Evolutionary conservation across 225 moss, liverwort and hornwort species (phyloP), one percentile per base, ranked within the genome.

Genomic region (Neckera pumila): DNA sequence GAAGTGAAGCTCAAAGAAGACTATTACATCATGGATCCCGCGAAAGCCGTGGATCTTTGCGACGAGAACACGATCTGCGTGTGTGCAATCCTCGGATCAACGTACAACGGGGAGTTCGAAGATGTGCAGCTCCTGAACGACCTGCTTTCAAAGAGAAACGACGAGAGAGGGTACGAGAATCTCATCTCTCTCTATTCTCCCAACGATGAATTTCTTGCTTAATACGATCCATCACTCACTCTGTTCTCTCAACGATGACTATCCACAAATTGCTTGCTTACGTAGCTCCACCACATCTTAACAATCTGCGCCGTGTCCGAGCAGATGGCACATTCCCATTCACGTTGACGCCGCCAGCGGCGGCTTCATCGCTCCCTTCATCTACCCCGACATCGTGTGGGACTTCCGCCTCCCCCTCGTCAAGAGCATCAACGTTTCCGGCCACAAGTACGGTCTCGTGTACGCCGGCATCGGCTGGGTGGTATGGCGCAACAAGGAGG

Each of bases 401-500:
- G 95, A 95, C 90, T 95, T 95, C 86, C 88, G 94, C 19, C 90
- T 95, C 23, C 94, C 94, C 4, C 84, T 94, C 27, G 95, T 95
- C 30, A 94, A 91, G 92, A 92, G 92, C 69, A 95, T 95, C 92
- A 95, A 95, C 77, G 94, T 93, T 43, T 90, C 90, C 79, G 97
- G 98, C 28, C 98, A 98, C 92, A 98, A 98, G 85, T 98, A 98
- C 58, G 98, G 97, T 31, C 89, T 95, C 22, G 95, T 95, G 42
- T 95, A 95, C 90, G 92, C 95, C 27, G 95, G 95, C 28, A 95
- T 94, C 61, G 95, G 95, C 7, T 95, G 95, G 95, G 93, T 93
- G 42, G 90, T 95, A 47, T 95, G 95, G 95, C 90, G 95, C 83
- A 91, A 85, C 76, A 89, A 92, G 89, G 91, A 93, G 62, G 95